A percentile compares a stretch with the other conserved stretches of the same genome.
phyloP scores from a whole-genome alignment of 2,329 filamentous ascomycete genomes.

The Macrophomina phaseolina region DNA sequence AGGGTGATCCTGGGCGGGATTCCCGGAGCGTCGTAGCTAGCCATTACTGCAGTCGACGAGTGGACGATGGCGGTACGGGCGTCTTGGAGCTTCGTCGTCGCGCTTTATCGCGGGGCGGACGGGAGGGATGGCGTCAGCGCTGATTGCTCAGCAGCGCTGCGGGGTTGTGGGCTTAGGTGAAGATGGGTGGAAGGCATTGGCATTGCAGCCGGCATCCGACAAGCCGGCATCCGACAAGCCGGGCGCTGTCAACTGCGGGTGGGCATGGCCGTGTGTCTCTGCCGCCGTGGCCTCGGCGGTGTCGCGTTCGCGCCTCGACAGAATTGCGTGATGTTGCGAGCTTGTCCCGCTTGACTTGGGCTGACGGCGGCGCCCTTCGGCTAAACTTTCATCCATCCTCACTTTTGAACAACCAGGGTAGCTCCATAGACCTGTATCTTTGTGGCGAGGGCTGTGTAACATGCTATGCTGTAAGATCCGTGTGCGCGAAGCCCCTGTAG shows the following conservation, averaged over 20 bases:
- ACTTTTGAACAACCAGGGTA: too few species aligned
- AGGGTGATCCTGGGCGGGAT: conserved; percentile 61
- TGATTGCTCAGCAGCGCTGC: neutral
- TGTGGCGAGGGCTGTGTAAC: too few species aligned
- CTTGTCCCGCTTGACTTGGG: neutral
- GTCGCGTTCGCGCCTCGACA: neutral
- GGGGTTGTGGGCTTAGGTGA: neutral
- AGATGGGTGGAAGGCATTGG: conserved; percentile 2
- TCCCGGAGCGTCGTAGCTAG: conserved; percentile 20
- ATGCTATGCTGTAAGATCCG: too few species aligned
- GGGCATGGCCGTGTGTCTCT: neutral
- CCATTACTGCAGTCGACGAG: neutral
- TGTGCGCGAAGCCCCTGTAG: too few species aligned
- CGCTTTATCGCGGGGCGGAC: conserved; percentile 1
- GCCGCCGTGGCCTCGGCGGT: neutral
- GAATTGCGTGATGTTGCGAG: neutral
- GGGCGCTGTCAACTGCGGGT: neutral
- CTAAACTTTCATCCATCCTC: neutral
- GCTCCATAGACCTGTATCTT: too few species aligned
- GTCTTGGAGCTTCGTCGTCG: neutral
- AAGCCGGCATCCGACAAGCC: neutral
- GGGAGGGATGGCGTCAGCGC: conserved; percentile 15
- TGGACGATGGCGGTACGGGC: neutral
- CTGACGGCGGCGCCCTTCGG: neutral
- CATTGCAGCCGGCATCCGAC: neutral